Evolutionary conservation across 768 basidiomycete genomes (phyloP), one percentile per base, ranked within the genome.

Genomic region (Russula sp.): DNA sequence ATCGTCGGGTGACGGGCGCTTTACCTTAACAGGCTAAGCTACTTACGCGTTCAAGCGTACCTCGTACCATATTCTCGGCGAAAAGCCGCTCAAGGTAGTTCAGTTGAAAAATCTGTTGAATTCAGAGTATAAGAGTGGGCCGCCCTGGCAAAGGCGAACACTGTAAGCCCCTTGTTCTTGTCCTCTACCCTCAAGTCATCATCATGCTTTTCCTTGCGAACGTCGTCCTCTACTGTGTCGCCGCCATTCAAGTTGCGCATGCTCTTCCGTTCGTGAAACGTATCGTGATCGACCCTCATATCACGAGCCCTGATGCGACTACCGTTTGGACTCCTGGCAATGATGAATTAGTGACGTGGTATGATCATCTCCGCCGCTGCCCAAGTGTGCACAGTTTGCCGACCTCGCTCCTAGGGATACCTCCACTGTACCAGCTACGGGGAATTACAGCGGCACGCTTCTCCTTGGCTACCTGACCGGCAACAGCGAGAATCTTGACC

Each of bases 261-360:
- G 65, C 65, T 46, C 51, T 54, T 32, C 65, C 63, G 22, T 3
- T 51, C 9, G 16, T 42, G 56, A 56, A 66, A 56, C 65, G 65
- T 41, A 48, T 60, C 38, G 62, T 60, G 16, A 35, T 66, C 10
- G 20, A 5, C 49, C 81, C 82, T 2, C 63, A 60, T 2, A 77
- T 83, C 68, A 79, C 72, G 29, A 61, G 58, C 11, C 83, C 81
- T 34, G 58, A 51, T n/a, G 51, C 51, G 3, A 61, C 61, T 7
- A 60, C 65, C 5, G 36, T 72, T 9, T 84, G 83, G 83, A 29
- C 48, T 5, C 62, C 69, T 38, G 76, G 77, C 29, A 66, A 68
- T 10, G 49, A 16, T 1, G 75, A 79, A 63, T 67, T 69, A 29
- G 78, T 85, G 63, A 70, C 69, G 43, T 85, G 83, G 83, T 66